Evolutionary conservation across 768 basidiomycete species (phyloP), one percentile per base, ranked within the genome.

Genomic region (Ramaria rubella): DNA sequence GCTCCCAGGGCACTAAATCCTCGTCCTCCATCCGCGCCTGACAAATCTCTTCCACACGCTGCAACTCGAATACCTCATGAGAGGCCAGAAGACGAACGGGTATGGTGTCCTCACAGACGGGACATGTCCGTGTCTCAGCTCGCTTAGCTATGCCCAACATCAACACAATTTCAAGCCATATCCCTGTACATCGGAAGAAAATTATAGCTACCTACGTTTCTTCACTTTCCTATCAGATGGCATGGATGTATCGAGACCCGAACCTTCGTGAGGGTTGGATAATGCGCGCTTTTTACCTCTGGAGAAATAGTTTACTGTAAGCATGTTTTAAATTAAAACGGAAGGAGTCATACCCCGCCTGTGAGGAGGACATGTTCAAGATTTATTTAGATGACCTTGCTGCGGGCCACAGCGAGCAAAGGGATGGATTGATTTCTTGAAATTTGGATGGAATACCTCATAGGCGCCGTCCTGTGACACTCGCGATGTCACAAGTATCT

Each of bases 51-150:
- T 88, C 80, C 21, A 90, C 76, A 59, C 88, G 79, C 61, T 86
- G 77, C 33, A 77, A 71, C 67, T 92, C 89, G 26, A 90, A 74
- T 40, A 75, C 75, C 3, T 78, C 75, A 62, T 91, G 90, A 55
- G 72, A 75, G 2, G 73, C 74, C 15, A 91, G 74, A n/a, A 90
- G 75, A 12, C 88, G 82, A 23, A 89, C 64, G 14, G 89, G 88
- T 40, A 92, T 85, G 36, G 66, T 66, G 65, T 91, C 88, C 14
- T 76, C 71, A 69, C 89, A 92, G 36, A 86, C 80, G 1, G 89
- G 90, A 64, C 89, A 92, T 58, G 73, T 73, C 57, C 82, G 75
- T 2, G 86, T 91, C 65, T 90, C 87, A 17, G 85, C 87, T 48
- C 49, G 34, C 38, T 61, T 62, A 7, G 54, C 54, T 55, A n/a